Evolutionary conservation across 305 asterid genomes (phyloP).

Genomic region (Coffea humblotiana): DNA sequence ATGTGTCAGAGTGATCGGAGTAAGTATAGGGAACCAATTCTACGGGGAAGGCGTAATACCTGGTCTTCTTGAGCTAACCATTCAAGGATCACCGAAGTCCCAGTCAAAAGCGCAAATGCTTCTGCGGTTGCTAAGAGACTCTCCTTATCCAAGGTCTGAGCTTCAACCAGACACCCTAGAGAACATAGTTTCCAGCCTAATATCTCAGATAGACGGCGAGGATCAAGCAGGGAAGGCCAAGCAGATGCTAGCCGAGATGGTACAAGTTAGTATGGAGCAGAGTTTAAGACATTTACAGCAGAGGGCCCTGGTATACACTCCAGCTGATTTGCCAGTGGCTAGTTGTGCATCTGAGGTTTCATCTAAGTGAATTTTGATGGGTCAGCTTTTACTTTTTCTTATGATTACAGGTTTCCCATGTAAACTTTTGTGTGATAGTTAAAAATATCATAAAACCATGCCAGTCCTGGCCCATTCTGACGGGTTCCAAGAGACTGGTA

Average conservation of each 20-base stretch:
- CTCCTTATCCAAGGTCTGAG: slow-evolving; percentile 82
- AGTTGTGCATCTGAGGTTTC: slow-evolving; percentile 52
- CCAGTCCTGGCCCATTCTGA: slow-evolving; percentile 68
- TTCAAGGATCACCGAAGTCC: slow-evolving; percentile 75
- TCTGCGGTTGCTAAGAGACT: slow-evolving; percentile 63
- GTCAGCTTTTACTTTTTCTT: background rate
- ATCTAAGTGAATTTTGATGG: slow-evolving; percentile 30
- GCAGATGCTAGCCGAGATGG: slow-evolving; percentile 93
- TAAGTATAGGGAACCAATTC: slow-evolving; percentile 78
- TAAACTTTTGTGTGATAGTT: slow-evolving; percentile 10
- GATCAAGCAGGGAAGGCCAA: slow-evolving; percentile 81
- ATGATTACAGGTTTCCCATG: slow-evolving; percentile 10
- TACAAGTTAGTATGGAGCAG: slow-evolving; percentile 96
- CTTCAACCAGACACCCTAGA: slow-evolving; percentile 69
- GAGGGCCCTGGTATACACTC: slow-evolving; percentile 73
- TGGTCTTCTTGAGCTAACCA: slow-evolving; percentile 92
- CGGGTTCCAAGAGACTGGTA: slow-evolving; percentile 66
- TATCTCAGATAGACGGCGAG: slow-evolving; percentile 77
- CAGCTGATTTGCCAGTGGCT: slow-evolving; percentile 49
- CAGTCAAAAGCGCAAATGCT: slow-evolving; percentile 73
- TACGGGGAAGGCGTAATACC: slow-evolving; percentile 91
- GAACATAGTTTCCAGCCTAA: slow-evolving; percentile 66
- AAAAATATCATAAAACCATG: slow-evolving; percentile 25
- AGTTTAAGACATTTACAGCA: slow-evolving; percentile 82
- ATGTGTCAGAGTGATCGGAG: slow-evolving; percentile 78